A percentile compares a stretch with the other conserved stretches of the same genome.
Conservation (phyloP, 768 basidiomycete species). For the Dacryopinax primogenitus region DNA sequence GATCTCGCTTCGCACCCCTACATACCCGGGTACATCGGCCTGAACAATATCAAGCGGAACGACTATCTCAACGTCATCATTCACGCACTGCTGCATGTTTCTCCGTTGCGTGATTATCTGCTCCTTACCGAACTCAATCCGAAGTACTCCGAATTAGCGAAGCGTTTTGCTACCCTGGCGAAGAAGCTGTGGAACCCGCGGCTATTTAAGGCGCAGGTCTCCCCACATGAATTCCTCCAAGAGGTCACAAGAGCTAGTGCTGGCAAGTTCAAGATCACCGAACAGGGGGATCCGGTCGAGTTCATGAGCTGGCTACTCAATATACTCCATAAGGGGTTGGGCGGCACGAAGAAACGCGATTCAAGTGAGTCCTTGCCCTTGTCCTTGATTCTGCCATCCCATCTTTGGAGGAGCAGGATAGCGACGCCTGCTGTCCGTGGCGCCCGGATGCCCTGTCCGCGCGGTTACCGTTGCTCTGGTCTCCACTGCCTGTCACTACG, state of each 20-base stretch:
- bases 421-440: background rate
- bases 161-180: constrained; percentile 72
- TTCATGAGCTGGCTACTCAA: constrained; percentile 94
- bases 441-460: background rate
- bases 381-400: constrained; percentile 6
- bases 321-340: constrained; percentile 79
- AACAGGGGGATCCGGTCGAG: constrained; percentile 92
- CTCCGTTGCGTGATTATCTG: constrained; percentile 77
- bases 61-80: constrained; percentile 97
- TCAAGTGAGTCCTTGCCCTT: constrained; percentile 51
- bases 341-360: constrained; percentile 82
- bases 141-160: constrained; percentile 62
- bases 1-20: constrained; percentile 74
- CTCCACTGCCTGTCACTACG: background rate
- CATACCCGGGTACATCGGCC: constrained; percentile 82
- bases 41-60: constrained; percentile 95
- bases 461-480: background rate
- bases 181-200: constrained; percentile 95
- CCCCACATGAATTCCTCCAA: constrained; percentile 97
- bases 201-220: constrained; percentile 94
- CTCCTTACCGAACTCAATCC: constrained; percentile 43
- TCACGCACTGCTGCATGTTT: constrained; percentile 80
- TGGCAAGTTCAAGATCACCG: constrained; percentile 84
- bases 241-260: constrained; percentile 82
- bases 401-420: constrained; percentile 7